phyloP scores from a whole-genome alignment of 2,329 filamentous ascomycete species.

The Curvularia lunata region DNA sequence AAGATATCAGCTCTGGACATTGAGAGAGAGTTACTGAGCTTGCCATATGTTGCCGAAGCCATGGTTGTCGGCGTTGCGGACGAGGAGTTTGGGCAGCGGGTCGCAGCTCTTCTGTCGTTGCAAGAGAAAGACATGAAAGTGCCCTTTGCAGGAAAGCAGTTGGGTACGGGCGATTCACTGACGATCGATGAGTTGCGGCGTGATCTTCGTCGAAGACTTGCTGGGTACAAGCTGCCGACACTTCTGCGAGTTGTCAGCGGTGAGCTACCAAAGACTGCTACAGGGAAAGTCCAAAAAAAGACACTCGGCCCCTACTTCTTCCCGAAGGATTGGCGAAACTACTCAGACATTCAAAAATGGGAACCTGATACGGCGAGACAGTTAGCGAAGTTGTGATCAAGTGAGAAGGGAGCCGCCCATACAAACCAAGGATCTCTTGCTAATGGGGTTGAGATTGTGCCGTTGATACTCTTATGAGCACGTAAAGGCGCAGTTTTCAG shows the following conservation, averaged over 20 bases:
- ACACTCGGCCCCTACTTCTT: constrained; percentile 52
- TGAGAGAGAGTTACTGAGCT: constrained; percentile 59
- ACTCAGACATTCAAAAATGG: constrained; percentile 42
- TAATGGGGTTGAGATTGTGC: background rate
- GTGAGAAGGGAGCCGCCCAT: too few relatives aligned
- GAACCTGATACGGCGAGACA: constrained; percentile 15
- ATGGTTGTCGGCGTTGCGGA: constrained; percentile 62
- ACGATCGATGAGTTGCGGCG: constrained; percentile 51
- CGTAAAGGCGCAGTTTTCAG: background rate
- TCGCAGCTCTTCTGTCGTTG: constrained; percentile 59
- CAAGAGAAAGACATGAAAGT: constrained; percentile 43
- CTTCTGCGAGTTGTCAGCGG: constrained; percentile 53
- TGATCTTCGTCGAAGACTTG: constrained; percentile 54
- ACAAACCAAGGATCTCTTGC: background rate
- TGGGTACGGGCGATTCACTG: constrained; percentile 29
- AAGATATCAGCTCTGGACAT: constrained; percentile 63
- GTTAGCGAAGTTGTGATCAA: constrained; percentile 31
- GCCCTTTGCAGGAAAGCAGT: constrained; percentile 24
- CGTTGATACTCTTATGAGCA: background rate
- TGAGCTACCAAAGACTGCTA: constrained; percentile 57
- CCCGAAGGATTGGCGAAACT: constrained; percentile 29
- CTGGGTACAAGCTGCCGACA: constrained; percentile 59
- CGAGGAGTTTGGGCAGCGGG: constrained; percentile 62
- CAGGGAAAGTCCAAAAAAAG: constrained; percentile 61
- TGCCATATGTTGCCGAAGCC: constrained; percentile 59